Conservation (phyloP, 306 rosid species). For the Cyclanthera cordifolia region DNA sequence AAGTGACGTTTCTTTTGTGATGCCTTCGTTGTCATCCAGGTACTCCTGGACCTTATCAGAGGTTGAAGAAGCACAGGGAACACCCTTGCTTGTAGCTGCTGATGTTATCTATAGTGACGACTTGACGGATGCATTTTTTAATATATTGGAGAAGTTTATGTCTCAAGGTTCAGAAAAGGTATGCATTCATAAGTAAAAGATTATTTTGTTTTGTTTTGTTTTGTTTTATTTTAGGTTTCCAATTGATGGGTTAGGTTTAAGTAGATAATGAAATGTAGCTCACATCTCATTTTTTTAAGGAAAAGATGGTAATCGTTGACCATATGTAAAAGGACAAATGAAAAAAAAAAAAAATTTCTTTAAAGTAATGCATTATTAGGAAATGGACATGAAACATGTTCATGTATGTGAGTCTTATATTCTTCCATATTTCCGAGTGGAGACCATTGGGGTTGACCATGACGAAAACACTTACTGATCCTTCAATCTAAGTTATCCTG, state of each 20-base stretch:
- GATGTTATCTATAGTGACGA: slow-evolving; percentile 83
- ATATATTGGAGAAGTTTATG: slow-evolving; percentile 51
- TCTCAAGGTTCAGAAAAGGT: slow-evolving; percentile 65
- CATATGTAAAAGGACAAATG: slow-evolving; percentile 6
- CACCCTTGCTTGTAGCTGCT: slow-evolving; percentile 73
- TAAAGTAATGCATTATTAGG: slow-evolving; percentile 10
- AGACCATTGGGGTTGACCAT: not conserved
- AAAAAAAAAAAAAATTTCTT: not conserved
- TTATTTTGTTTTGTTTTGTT: not conserved
- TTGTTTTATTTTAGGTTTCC: not conserved
- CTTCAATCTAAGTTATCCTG: not conserved
- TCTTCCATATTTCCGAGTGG: not conserved
- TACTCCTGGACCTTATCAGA: slow-evolving; percentile 58
- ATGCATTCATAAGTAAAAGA: not conserved
- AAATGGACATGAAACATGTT: not conserved
- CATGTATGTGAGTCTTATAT: not conserved
- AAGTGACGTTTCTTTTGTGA: not conserved
- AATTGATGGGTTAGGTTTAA: not conserved
- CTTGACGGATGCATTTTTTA: slow-evolving; percentile 72
- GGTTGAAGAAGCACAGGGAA: slow-evolving; percentile 56
- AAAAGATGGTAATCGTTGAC: slow-evolving; percentile 7
- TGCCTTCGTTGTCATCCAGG: slow-evolving; percentile 28
- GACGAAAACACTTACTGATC: not conserved
- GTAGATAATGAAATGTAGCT: not conserved
- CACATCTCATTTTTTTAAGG: not conserved